These are phyloP conservation scores for Xylaria palmicola DNA, from an alignment of 495 filamentous ascomycete species.

Conservation along the genomic window DNA sequence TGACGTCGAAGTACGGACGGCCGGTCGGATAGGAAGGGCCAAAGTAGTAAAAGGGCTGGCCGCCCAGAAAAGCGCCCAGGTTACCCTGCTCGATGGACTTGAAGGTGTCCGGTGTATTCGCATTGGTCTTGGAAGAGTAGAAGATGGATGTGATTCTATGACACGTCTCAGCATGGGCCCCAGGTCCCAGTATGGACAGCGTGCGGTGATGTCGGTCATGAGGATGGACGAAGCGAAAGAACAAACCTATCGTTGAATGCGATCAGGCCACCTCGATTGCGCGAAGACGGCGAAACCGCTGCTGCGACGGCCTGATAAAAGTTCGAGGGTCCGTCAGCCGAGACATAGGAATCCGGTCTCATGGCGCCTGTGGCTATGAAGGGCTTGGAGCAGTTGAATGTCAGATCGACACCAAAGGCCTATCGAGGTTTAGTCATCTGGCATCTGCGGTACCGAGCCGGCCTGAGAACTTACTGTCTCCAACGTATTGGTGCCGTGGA, in stretches of 20 bases:
- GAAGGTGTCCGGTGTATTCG: not conserved
- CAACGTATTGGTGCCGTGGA: constrained; percentile 53
- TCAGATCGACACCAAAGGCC: constrained; percentile 50
- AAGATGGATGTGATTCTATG: not conserved
- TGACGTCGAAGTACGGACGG: constrained; percentile 36
- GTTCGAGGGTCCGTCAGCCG: constrained; percentile 49
- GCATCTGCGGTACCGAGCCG: not conserved
- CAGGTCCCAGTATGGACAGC: not conserved
- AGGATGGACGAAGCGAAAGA: not conserved
- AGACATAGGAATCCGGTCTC: constrained; percentile 49
- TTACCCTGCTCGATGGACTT: constrained; percentile 29
- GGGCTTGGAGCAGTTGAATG: constrained; percentile 49
- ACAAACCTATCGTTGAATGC: not conserved
- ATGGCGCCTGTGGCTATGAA: constrained; percentile 50
- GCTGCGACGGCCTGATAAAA: constrained; percentile 49
- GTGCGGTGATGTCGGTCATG: not conserved
- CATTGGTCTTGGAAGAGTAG: not conserved
- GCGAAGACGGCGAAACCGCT: constrained; percentile 34
- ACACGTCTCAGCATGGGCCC: not conserved
- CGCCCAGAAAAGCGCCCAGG: constrained; percentile 44
- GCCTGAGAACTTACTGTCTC: constrained; percentile 30
- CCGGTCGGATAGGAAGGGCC: constrained; percentile 36
- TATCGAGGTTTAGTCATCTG: not conserved
- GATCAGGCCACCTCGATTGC: constrained; percentile 21
- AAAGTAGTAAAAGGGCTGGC: constrained; percentile 47